Conservation (phyloP, 1,284 basidiomycete species). For the Agaricales sp. region DNA sequence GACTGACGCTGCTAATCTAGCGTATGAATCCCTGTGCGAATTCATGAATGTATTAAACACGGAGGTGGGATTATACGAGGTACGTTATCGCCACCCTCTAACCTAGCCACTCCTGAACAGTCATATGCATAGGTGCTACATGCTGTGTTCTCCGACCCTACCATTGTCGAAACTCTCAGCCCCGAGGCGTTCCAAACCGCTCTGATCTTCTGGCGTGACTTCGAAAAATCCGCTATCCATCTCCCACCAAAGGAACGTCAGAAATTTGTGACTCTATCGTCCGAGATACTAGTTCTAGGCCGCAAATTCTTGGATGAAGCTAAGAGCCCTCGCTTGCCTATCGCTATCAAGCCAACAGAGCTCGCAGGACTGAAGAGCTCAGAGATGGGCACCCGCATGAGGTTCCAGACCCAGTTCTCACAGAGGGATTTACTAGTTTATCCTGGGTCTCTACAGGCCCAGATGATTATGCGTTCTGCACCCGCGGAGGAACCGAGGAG, state of each 20-base stretch:
- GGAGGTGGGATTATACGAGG: slow-evolving; percentile 86
- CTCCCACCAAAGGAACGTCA: slow-evolving; percentile 70
- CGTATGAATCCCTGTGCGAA: slow-evolving; percentile 88
- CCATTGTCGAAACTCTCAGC: slow-evolving; percentile 49
- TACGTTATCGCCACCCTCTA: slow-evolving; percentile 26
- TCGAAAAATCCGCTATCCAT: slow-evolving; percentile 95
- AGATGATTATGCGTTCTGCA: slow-evolving; percentile 86
- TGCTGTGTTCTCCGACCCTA: slow-evolving; percentile 50
- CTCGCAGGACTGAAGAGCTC: slow-evolving; percentile 59
- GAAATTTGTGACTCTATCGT: slow-evolving; percentile 85
- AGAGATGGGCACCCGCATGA: slow-evolving; percentile 57
- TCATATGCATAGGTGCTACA: slow-evolving; percentile 42
- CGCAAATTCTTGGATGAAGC: slow-evolving; percentile 75
- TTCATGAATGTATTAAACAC: slow-evolving; percentile 99
- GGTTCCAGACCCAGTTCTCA: slow-evolving; percentile 65
- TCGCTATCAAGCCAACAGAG: slow-evolving; percentile 55
- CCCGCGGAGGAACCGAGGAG: slow-evolving; percentile 74
- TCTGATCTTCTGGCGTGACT: slow-evolving; percentile 91
- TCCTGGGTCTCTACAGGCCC: slow-evolving; percentile 80
- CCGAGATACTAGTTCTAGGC: slow-evolving; percentile 84
- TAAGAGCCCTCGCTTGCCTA: slow-evolving; percentile 48
- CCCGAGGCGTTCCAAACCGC: slow-evolving; percentile 77
- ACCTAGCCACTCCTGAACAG: slow-evolving; percentile 7
- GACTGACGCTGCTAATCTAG: slow-evolving; percentile 77
- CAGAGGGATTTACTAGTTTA: slow-evolving; percentile 64